phyloP scores from a whole-genome alignment of 805 yeast genomes.

The Teunomyces kruisii region DNA sequence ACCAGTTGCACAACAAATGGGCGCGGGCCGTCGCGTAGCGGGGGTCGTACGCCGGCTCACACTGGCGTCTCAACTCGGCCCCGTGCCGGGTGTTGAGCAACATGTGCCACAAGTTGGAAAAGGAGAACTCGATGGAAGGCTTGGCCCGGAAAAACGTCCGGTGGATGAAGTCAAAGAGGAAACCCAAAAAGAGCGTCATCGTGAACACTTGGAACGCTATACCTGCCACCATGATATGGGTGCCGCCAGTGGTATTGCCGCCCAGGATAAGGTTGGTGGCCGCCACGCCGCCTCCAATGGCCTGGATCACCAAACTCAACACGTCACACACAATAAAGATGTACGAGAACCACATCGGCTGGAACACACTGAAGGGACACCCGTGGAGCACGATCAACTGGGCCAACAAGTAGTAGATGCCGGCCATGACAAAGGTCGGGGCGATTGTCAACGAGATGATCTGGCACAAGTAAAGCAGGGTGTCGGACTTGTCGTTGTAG shows the following conservation, averaged over 20 bases:
- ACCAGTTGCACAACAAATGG: constrained; percentile 35
- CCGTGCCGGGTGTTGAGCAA: constrained; percentile 24
- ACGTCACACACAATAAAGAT: constrained; percentile 69
- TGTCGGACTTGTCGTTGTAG: constrained; percentile 23
- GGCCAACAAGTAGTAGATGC: constrained; percentile 70
- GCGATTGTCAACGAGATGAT: constrained; percentile 70
- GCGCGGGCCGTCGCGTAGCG: constrained; percentile 34
- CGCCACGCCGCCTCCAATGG: constrained; percentile 74
- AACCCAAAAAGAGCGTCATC: constrained; percentile 57
- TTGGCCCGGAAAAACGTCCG: constrained; percentile 34
- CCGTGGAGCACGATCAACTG: constrained; percentile 60
- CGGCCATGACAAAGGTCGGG: constrained; percentile 85
- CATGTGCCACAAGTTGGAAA: constrained; percentile 15
- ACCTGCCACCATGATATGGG: constrained; percentile 74
- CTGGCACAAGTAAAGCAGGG: constrained; percentile 58
- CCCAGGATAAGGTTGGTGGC: constrained; percentile 28
- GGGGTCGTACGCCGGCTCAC: constrained; percentile 33
- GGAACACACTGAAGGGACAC: constrained; percentile 44
- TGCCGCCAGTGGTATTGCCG: constrained; percentile 44
- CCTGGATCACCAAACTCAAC: constrained; percentile 64
- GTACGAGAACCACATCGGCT: constrained; percentile 61
- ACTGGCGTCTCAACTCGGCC: constrained; percentile 13
- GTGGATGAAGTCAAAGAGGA: constrained; percentile 49
- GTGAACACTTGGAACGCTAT: constrained; percentile 72
- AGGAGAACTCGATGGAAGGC: constrained; percentile 24